Evolutionary conservation across 805 yeast species (phyloP), one percentile per base, ranked within the genome.

Genomic region (Saturnispora sanitii): DNA sequence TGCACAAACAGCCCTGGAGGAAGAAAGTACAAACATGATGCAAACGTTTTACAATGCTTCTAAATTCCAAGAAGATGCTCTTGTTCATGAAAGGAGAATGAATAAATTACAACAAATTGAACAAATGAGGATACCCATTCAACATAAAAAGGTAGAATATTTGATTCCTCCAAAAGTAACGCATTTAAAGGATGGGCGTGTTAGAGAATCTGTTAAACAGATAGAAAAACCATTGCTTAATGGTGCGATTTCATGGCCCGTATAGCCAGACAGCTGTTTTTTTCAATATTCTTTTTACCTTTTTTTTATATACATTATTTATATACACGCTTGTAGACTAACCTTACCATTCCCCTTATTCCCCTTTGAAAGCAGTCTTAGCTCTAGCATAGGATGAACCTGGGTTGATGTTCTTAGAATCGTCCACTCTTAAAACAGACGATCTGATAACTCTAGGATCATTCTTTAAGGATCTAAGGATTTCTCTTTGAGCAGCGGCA

Each of bases 381-480:
- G 63, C 63, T 48, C 75, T 72, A 40, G 74, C 73, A 40, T 76
- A 61, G 1, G 86, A 74, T 19, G 77, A 62, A 17, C 79, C 78
- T 15, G 71, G 68, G 47, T 76, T 77, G 44, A 79, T 65, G 29
- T 63, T 64, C 46, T 68, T 66, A 26, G 61, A 63, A 47, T 74
- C 70, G 49, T 74, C 70, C 40, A 78, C 77, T 57, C 77, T 84
- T 41, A 82, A 70, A 28, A 88, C 70, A 43, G 76, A 73, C 18
- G 90, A 75, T 56, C 96, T 73, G 45, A 90, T 75, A 47, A 92
- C 81, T 64, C 97, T 80, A 22, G 97, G 96, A 60, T 90, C 98
- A 45, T 77, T 74, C 53, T 80, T 77, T 48, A 90, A 64, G 4
- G 92, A 77, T 63, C 94, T 73, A 48, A 79, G 63, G 43, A 92